phyloP scores from a whole-genome alignment of 2,329 filamentous ascomycete genomes.

The Ceratocystis eucalypticola region DNA sequence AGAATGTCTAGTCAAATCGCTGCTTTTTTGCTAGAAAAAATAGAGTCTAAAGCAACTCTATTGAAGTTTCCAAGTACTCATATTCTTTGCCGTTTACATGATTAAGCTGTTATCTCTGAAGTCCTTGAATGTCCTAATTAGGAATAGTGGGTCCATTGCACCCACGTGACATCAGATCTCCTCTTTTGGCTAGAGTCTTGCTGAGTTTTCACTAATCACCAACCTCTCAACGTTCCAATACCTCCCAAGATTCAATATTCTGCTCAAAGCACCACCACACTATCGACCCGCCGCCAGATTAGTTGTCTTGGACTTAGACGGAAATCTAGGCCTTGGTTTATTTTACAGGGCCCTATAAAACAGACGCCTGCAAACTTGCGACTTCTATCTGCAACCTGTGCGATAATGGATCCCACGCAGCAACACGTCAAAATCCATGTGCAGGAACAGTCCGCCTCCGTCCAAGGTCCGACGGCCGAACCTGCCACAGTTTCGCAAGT shows the following conservation, averaged over 20 bases:
- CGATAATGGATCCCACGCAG: background rate
- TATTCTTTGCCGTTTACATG: too few relatives aligned
- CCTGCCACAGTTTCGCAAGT: background rate
- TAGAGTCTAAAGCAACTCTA: too few relatives aligned
- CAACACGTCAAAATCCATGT: slow-evolving; percentile 1
- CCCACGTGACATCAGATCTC: slow-evolving; percentile 1
- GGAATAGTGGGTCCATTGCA: background rate
- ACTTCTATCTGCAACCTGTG: background rate
- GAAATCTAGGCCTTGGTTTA: background rate
- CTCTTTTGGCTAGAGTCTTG: slow-evolving; percentile 2
- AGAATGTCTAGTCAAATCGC: too few relatives aligned
- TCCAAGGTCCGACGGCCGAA: background rate
- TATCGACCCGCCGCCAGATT: background rate
- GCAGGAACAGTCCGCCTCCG: background rate
- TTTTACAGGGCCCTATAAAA: background rate
- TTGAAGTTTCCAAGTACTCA: too few relatives aligned
- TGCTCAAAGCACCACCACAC: background rate
- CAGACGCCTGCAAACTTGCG: too few relatives aligned
- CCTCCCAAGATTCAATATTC: slow-evolving; percentile 14
- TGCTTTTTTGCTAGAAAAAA: too few relatives aligned
- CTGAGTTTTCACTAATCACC: slow-evolving; percentile 17
- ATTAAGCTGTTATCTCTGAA: too few relatives aligned
- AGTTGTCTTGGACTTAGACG: background rate
- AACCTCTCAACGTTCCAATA: slow-evolving; percentile 17
- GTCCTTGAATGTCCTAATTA: background rate